Base-by-base conservation (phyloP, 148 eudicot species). In the Simmondsia chinensis region DNA sequence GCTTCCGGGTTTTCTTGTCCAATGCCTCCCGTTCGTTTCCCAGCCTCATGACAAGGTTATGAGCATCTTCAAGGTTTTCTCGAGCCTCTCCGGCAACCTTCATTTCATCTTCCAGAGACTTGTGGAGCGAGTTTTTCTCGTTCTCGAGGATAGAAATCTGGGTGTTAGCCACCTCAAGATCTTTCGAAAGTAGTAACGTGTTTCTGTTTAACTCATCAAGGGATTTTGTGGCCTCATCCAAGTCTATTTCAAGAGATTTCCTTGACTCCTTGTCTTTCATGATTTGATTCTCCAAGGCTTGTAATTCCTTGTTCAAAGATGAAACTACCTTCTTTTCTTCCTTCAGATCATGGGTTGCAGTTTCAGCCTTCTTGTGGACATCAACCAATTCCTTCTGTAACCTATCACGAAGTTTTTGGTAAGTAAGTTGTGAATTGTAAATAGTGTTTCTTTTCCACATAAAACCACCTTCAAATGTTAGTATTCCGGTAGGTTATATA, bases 21-120 rank as follows among this genome's bases (percentile, higher is more conserved):
- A 66, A 50, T 32, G 24, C 54, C 57, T 64, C 82, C 42, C 77
- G 65, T 33, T 79, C 89, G n/a, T 49, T 62, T 1, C 86, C 94
- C 15, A 91, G 68, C 50, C 67, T 74, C 82, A 68, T 61, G 28
- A 91, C 63, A 29, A 72, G 25, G 29, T 59, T 55, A 26, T 79
- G 79, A 0, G 89, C 96, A 39, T 79, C 94, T 45, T 86, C 89
- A 52, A 79, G 57, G 54, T 66, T 74, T 48, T 76, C 85, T 30
- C 52, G 56, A 14, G 77, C 64, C 48, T 67, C 79, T 44, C 48
- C 63, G 34, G 74, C 50, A 9, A 39, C 50, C 31, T 16, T 69
- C 67, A 70, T 79, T 49, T 82, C 75, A 20, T 72, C 80, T 0
- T 46, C 71, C 6, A 91, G 49, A 6, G 71, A 48, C 36, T 37